Evolutionary conservation across 306 rosid genomes (phyloP).

Genomic region (Lathyrus oleraceus): DNA sequence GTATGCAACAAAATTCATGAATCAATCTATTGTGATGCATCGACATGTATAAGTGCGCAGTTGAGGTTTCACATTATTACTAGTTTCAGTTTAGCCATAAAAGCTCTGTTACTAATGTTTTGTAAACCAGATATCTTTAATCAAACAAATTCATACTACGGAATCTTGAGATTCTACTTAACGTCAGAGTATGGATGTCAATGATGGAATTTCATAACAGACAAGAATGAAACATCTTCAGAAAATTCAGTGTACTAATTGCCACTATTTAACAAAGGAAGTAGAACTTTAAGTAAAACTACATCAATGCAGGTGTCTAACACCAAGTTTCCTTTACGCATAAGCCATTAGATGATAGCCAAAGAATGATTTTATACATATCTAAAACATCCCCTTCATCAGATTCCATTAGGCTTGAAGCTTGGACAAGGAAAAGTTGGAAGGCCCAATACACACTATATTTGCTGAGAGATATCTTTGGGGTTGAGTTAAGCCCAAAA

Average conservation of each 20-base stretch:
- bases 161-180: neutral
- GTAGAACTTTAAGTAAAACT: neutral
- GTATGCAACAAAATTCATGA: neutral
- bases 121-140: conserved; percentile 11
- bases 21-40: conserved; percentile 16
- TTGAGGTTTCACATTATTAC: conserved; percentile 22
- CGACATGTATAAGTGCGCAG: conserved; percentile 16
- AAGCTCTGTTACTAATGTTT: neutral
- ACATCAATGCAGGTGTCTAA: conserved; percentile 15
- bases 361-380: conserved; percentile 7
- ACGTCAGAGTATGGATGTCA: neutral
- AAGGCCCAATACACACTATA: neutral
- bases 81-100: neutral
- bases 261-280: conserved; percentile 5
- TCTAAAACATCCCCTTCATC: neutral
- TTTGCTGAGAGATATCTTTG: neutral
- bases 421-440: neutral
- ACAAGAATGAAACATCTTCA: conserved; percentile 1
- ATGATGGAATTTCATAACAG: conserved; percentile 27
- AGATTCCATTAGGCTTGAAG: conserved; percentile 1
- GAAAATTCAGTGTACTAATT: neutral
- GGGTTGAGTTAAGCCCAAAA: neutral
- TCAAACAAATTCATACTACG: neutral
- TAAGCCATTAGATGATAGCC: neutral
- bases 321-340: neutral